These are phyloP conservation scores for Copromyces sp. DNA, from an alignment of 495 filamentous ascomycete genomes.

Conservation along the genomic window DNA sequence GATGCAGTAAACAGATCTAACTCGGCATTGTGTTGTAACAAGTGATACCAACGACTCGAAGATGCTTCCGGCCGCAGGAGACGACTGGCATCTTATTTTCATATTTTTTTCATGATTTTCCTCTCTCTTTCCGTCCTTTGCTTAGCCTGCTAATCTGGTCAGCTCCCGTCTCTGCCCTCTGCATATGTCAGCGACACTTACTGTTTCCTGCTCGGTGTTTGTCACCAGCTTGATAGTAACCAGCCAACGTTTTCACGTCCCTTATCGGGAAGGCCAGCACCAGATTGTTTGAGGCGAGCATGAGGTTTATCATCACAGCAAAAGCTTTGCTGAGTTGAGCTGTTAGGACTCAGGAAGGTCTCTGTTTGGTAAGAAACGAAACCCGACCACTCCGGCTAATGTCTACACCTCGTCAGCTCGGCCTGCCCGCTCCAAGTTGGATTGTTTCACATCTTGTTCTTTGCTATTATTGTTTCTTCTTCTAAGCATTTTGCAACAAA, in stretches of 20 bases:
- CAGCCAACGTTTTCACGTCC: too few relatives aligned
- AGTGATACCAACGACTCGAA: not conserved
- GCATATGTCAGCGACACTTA: not conserved
- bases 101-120: not conserved
- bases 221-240: too few relatives aligned
- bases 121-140: not conserved
- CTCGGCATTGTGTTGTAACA: not conserved
- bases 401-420: not conserved
- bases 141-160: not conserved
- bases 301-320: too few relatives aligned
- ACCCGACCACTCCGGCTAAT: not conserved
- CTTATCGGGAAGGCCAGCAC: too few relatives aligned
- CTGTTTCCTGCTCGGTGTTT: not conserved
- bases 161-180: not conserved
- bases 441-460: not conserved
- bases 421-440: not conserved
- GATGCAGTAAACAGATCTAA: not conserved
- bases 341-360: not conserved
- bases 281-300: too few relatives aligned
- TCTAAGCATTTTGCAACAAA: not conserved
- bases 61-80: not conserved
- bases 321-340: not conserved
- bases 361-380: not conserved
- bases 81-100: not conserved
- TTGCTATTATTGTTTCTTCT: not conserved